Percentiles rank a stretch among this genome's conserved stretches.
Conservation (phyloP, 345 rosid species). For the Sisymbrium irio region DNA sequence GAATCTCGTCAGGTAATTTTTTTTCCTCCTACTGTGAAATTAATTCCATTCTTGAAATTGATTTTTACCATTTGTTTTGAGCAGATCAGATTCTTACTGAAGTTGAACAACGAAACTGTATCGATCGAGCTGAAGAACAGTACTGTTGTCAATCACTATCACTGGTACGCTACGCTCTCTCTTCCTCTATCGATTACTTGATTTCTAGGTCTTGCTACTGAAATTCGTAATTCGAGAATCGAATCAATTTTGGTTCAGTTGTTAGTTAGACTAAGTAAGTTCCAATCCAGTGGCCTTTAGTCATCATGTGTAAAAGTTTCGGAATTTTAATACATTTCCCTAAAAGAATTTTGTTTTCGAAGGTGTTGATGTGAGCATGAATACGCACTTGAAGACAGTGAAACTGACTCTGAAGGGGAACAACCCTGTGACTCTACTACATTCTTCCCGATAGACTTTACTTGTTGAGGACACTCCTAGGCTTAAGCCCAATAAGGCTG, state of each 20-base stretch:
- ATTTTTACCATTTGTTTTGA: neutral
- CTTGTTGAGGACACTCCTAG: slow-evolving; percentile 92
- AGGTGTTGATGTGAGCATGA: slow-evolving; percentile 99
- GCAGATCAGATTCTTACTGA: slow-evolving; percentile 80
- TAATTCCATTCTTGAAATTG: neutral
- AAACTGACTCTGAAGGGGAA: slow-evolving; percentile 88
- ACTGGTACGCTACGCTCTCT: slow-evolving; percentile 49
- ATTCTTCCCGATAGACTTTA: slow-evolving; percentile 95
- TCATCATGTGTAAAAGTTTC: neutral
- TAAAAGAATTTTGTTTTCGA: neutral
- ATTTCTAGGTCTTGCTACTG: neutral
- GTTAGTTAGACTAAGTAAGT: neutral
- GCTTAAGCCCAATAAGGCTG: slow-evolving; percentile 91
- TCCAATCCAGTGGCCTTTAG: neutral
- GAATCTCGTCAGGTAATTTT: slow-evolving; percentile 51
- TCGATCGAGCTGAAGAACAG: slow-evolving; percentile 96
- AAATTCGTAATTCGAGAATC: neutral
- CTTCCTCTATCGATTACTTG: neutral
- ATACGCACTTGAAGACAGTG: slow-evolving; percentile 91
- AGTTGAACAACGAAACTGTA: slow-evolving; percentile 88
- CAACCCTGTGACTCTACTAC: slow-evolving; percentile 75
- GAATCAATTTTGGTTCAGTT: neutral
- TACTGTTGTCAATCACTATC: slow-evolving; percentile 80
- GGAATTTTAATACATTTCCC: neutral
- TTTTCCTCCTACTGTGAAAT: neutral